Percentiles rank a stretch among this genome's conserved stretches.
phyloP scores from a whole-genome alignment of 768 basidiomycete genomes.

The Lanmaoa rubissima region DNA sequence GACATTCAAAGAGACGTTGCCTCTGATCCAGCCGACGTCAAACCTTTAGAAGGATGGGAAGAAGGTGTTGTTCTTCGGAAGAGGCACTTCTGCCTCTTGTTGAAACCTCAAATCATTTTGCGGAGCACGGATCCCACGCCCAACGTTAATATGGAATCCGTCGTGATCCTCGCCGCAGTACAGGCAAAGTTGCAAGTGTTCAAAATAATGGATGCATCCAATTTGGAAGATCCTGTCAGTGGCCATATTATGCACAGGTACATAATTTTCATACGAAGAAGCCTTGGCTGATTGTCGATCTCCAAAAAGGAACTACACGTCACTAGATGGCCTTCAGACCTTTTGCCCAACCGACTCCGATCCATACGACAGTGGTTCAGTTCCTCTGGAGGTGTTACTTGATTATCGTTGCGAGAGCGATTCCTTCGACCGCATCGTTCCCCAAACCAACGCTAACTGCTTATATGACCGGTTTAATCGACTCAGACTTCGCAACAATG shows the following conservation, averaged over 20 bases:
- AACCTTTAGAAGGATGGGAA: constrained; percentile 70
- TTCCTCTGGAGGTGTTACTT: constrained; percentile 90
- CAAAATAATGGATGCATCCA: constrained; percentile 75
- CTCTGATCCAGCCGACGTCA: constrained; percentile 38
- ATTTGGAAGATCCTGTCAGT: constrained; percentile 79
- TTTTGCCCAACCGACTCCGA: constrained; percentile 66
- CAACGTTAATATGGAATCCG: constrained; percentile 43
- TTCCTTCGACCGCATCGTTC: constrained; percentile 86
- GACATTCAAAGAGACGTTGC: constrained; percentile 36
- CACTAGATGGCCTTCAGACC: constrained; percentile 78
- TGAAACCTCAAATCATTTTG: constrained; percentile 89
- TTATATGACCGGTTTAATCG: constrained; percentile 96
- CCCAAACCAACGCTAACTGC: constrained; percentile 81
- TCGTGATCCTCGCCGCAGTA: constrained; percentile 73
- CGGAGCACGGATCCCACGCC: constrained; percentile 49
- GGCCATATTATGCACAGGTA: constrained; percentile 87
- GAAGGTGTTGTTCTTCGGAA: constrained; percentile 67
- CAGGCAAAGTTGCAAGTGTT: constrained; percentile 79
- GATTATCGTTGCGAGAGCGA: constrained; percentile 80
- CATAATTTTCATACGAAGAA: not conserved
- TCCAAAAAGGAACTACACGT: constrained; percentile 65
- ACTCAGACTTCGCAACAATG: constrained; percentile 72
- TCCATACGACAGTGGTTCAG: constrained; percentile 47
- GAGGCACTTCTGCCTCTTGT: constrained; percentile 77
- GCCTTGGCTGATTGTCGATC: constrained; percentile 1